phyloP scores from a whole-genome alignment of 306 rosid genomes.

The Prunus mira region DNA sequence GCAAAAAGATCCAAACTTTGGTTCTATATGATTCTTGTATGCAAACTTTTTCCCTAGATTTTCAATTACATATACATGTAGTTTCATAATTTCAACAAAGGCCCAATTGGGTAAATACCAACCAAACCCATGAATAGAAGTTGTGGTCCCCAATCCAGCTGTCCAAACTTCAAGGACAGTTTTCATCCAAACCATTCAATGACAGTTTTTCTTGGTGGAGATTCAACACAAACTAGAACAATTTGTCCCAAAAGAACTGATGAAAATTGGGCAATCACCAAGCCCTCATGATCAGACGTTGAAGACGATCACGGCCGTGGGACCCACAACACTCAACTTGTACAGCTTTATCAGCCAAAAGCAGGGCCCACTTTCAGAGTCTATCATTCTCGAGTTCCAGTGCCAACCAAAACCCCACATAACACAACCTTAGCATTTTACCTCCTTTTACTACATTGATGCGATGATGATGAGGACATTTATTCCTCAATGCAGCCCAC shows the following conservation, averaged over 20 bases:
- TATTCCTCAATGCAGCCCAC: slow-evolving; percentile 1
- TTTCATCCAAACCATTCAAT: neutral
- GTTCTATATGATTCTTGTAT: neutral
- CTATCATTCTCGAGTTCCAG: neutral
- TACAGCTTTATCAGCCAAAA: neutral
- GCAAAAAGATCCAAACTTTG: neutral
- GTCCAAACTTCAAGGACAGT: neutral
- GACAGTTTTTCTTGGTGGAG: neutral
- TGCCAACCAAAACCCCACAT: neutral
- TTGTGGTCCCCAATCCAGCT: neutral
- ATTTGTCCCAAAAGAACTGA: neutral
- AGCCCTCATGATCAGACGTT: slow-evolving; percentile 15
- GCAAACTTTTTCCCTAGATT: neutral
- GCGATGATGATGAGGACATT: slow-evolving; percentile 2
- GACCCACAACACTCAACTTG: neutral
- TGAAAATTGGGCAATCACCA: neutral
- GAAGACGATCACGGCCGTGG: slow-evolving; percentile 23
- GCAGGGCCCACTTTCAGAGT: neutral
- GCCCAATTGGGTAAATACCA: neutral
- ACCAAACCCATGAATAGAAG: neutral
- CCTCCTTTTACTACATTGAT: neutral
- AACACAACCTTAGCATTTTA: neutral
- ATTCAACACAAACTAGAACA: neutral
- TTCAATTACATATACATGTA: neutral
- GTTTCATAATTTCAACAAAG: too few species aligned